A percentile compares a stretch with the other conserved stretches of the same genome.
Evolutionary conservation across 768 basidiomycete genomes (phyloP).

Genomic region (Leccinum ochraceum): DNA sequence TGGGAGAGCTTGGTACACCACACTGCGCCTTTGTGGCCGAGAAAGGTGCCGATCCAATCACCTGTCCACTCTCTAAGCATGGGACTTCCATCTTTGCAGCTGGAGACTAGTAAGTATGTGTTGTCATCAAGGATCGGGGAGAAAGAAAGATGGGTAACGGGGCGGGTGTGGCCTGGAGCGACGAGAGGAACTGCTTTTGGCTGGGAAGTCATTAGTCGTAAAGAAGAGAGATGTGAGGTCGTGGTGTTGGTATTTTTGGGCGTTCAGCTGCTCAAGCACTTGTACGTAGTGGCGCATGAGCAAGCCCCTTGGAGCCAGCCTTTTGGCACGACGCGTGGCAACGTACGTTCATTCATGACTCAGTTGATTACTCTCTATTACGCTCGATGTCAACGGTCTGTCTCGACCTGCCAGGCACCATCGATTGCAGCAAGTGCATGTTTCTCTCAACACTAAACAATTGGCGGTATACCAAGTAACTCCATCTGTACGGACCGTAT

Average conservation of each 20-base stretch:
- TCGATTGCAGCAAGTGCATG: background rate
- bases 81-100: conserved; percentile 98
- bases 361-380: background rate
- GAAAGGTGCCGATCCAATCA: conserved; percentile 96
- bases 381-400: background rate
- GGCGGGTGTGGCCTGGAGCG: conserved; percentile 83
- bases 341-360: no score
- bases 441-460: background rate
- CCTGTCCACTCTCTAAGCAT: conserved; percentile 98
- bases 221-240: conserved; percentile 2
- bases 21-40: conserved; percentile 92
- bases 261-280: conserved; percentile 49
- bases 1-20: conserved; percentile 93
- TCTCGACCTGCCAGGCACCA: background rate
- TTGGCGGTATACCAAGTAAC: no score
- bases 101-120: conserved; percentile 88
- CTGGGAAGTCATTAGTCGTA: conserved; percentile 60
- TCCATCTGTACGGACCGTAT: background rate
- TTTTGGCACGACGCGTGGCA: conserved; percentile 12
- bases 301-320: conserved; percentile 12
- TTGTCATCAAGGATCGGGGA: conserved; percentile 83
- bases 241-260: conserved; percentile 25
- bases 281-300: conserved; percentile 30
- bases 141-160: conserved; percentile 93
- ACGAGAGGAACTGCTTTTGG: conserved; percentile 77